These are phyloP conservation scores for Cutaneotrichosporon sp. DNA, from an alignment of 1,284 basidiomycete genomes.

Conservation along the genomic window DNA sequence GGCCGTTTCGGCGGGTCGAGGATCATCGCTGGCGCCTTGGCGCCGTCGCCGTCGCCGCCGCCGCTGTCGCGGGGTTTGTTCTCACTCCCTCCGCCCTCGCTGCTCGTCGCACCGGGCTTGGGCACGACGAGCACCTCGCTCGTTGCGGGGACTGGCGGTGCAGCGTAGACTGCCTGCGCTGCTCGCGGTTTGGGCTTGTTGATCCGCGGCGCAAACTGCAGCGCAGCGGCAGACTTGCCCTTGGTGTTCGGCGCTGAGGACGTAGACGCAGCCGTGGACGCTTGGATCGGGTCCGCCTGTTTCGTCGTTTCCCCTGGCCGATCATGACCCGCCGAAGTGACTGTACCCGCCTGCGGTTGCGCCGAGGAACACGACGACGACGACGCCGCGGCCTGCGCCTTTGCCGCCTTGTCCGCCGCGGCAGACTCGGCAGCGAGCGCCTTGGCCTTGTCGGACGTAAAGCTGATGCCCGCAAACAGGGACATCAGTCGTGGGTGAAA, in stretches of 20 bases:
- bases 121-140: conserved; percentile 8
- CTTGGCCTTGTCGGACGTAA: conserved; percentile 23
- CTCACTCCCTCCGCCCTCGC: not conserved
- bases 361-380: not conserved
- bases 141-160: conserved; percentile 12
- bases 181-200: conserved; percentile 28
- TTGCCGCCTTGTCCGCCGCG: not conserved
- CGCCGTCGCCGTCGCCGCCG: no score
- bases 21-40: conserved; percentile 41
- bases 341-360: no score
- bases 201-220: conserved; percentile 44
- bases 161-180: conserved; percentile 8
- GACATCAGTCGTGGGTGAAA: conserved; percentile 31
- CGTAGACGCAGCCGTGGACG: not conserved
- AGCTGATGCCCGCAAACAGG: conserved; percentile 45
- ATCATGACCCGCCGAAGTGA: no score
- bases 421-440: conserved; percentile 15
- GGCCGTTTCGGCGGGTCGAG: conserved; percentile 16
- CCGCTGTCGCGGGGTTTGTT: not conserved
- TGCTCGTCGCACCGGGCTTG: not conserved
- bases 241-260: not conserved
- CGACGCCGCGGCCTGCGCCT: not conserved
- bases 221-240: conserved; percentile 10
- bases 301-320: no score
- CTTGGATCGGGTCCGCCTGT: no score